phyloP scores from a whole-genome alignment of 495 filamentous ascomycete genomes.

The Oidiodendron maius region DNA sequence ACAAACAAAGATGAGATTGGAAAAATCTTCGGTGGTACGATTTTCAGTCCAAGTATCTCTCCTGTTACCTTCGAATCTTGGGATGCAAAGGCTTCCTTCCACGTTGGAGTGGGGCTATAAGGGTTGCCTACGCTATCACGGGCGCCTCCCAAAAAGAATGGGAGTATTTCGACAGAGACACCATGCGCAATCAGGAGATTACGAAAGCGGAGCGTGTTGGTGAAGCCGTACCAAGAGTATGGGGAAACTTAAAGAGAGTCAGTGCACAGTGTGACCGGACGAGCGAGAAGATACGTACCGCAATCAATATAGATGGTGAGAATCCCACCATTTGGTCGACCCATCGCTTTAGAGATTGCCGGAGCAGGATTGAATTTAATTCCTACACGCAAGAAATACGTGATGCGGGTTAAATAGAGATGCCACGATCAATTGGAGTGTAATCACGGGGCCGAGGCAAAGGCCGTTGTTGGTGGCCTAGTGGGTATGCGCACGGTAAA shows the following conservation, averaged over 20 bases:
- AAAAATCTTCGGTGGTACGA: conserved; percentile 8
- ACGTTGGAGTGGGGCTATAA: conserved; percentile 8
- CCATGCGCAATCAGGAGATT: conserved; percentile 7
- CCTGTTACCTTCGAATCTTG: conserved; percentile 10
- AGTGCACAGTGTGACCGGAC: background rate
- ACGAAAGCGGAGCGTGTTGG: conserved; percentile 7
- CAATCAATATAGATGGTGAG: conserved; percentile 16
- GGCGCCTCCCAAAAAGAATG: conserved; percentile 14
- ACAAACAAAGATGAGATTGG: conserved; percentile 11
- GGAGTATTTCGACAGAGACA: conserved; percentile 12
- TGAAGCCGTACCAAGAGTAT: conserved; percentile 17
- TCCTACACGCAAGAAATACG: too few species aligned
- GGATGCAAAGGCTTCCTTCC: conserved; percentile 8
- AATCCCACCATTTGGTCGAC: conserved; percentile 2
- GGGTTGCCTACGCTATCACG: conserved; percentile 10
- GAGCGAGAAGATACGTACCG: conserved; percentile 6
- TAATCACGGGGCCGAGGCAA: too few species aligned
- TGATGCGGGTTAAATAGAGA: too few species aligned
- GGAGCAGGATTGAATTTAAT: background rate
- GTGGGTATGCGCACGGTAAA: too few species aligned
- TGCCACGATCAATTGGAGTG: too few species aligned
- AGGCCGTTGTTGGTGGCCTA: too few species aligned
- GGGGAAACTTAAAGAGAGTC: background rate
- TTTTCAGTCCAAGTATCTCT: conserved; percentile 8
- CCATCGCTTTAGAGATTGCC: conserved; percentile 4